Base-by-base conservation (phyloP, 1,284 basidiomycete species). In the Ustilago loliicola region DNA sequence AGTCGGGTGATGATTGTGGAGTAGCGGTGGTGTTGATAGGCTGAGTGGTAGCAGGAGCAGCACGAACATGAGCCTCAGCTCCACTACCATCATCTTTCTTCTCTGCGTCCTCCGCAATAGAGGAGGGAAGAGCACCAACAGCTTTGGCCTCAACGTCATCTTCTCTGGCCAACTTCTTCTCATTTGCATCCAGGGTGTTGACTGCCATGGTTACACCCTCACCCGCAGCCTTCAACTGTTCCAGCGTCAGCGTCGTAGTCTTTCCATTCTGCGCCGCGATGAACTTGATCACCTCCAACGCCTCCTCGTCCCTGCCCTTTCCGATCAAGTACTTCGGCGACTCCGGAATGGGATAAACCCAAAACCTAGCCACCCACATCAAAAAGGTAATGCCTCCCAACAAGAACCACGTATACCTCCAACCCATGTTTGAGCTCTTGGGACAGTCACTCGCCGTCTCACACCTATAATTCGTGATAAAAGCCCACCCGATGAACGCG, bases 321-420 rank as follows among this genome's bases (percentile, higher is more conserved):
- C 91, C 90, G 84, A 94, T 90, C 32, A 94, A 89, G 86, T 89
- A 91, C 81, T 91, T 91, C 27, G 91, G 89, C 15, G 90, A 90
- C 81, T 91, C 91, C 68, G 89, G 88, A 23, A 91, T 87, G 55
- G 87, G 88, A 52, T 87, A 85, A 47, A 87, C 66, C 61, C 83
- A 79, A 66, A 83, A 84, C 21, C 87, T 83, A 27, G 85, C 66
- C 19, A 76, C 63, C 77, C 85, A 88, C 73, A 85, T 77, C 51
- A 83, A 38, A 52, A 85, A 68, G 58, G 66, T 68, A 23, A 82
- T 40, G 9, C 73, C 81, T 4, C 84, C 81, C 34, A 82, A 77
- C 17, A 84, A 84, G 66, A 85, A 91, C 89, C 89, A 87, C 30
- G 89, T 89, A 85, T 91, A 91, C 80, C 91, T 87, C 91, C 91